phyloP scores from a whole-genome alignment of 768 basidiomycete species.

The Aureoboletus auriporus region DNA sequence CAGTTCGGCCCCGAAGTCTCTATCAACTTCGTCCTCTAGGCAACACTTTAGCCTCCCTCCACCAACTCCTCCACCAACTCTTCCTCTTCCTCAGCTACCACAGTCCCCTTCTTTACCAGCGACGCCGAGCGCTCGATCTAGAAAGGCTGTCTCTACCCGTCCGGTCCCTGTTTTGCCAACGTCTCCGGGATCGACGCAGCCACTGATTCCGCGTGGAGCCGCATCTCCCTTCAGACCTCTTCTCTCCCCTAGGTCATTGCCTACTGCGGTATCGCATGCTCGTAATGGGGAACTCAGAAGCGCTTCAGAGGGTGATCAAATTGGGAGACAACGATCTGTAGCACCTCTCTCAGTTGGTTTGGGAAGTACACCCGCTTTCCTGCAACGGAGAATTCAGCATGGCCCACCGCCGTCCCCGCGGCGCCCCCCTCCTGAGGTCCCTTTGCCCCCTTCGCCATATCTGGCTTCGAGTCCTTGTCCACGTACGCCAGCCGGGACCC shows the following conservation, averaged over 20 bases:
- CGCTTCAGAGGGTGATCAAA: slow-evolving; percentile 7
- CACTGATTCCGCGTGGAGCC: slow-evolving; percentile 10
- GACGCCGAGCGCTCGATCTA: slow-evolving; percentile 2
- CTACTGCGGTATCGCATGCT: background rate
- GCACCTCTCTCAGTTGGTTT: slow-evolving; percentile 1
- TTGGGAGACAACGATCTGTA: slow-evolving; percentile 15
- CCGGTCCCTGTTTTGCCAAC: slow-evolving; percentile 14
- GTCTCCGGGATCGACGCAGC: slow-evolving; percentile 6
- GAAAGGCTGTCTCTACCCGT: slow-evolving; percentile 13
- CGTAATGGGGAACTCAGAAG: slow-evolving; percentile 1
- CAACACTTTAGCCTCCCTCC: slow-evolving; percentile 28
- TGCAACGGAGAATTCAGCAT: slow-evolving; percentile 28
- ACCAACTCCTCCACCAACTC: slow-evolving; percentile 28
- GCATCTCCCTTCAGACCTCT: slow-evolving; percentile 23
- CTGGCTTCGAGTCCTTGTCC: background rate
- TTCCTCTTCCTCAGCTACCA: slow-evolving; percentile 28
- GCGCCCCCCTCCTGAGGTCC: slow-evolving; percentile 25
- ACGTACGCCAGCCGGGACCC: slow-evolving; percentile 9
- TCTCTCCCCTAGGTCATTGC: slow-evolving; percentile 11
- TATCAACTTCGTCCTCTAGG: slow-evolving; percentile 16
- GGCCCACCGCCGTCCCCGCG: slow-evolving; percentile 23
- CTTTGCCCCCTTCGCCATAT: slow-evolving; percentile 27
- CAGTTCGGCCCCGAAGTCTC: slow-evolving; percentile 4
- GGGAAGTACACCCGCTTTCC: slow-evolving; percentile 21
- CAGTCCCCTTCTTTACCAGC: slow-evolving; percentile 7